Evolutionary conservation across 352 stramenopile genomes (phyloP).

Genomic region (Pythium apleroticum): DNA sequence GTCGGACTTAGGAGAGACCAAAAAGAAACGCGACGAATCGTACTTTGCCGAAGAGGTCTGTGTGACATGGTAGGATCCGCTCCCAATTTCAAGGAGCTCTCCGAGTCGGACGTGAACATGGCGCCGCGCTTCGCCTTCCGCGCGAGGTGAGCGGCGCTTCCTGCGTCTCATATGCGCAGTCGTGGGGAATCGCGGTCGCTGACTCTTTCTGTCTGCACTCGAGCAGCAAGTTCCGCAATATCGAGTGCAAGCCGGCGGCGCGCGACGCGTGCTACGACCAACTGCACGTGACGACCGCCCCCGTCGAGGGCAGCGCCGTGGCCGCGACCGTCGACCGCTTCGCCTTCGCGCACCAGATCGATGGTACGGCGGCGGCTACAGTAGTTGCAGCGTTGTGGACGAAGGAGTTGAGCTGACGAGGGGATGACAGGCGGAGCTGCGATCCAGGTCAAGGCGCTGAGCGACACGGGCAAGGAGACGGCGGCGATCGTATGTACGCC

Average conservation of each 20-base stretch:
- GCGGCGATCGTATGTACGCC: constrained; percentile 25
- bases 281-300: constrained; percentile 50
- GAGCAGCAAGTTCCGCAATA: constrained; percentile 84
- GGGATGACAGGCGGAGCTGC: constrained; percentile 38
- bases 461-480: constrained; percentile 43
- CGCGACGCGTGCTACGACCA: constrained; percentile 65
- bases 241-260: constrained; percentile 54
- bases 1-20: constrained; percentile 5
- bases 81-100: neutral
- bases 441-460: constrained; percentile 60
- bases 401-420: neutral
- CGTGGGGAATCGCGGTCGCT: no score
- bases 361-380: constrained; percentile 28
- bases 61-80: constrained; percentile 9
- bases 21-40: neutral
- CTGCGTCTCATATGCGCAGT: no score
- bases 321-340: constrained; percentile 42
- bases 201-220: no score
- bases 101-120: constrained; percentile 9
- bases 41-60: neutral
- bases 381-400: neutral
- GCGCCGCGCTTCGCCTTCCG: constrained; percentile 28
- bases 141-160: constrained; percentile 17
- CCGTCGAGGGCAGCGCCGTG: constrained; percentile 51
- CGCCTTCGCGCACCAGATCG: constrained; percentile 66